These are phyloP conservation scores for Arthrobotrys conoides DNA, from an alignment of 2,329 filamentous ascomycete genomes.

Conservation along the genomic window DNA sequence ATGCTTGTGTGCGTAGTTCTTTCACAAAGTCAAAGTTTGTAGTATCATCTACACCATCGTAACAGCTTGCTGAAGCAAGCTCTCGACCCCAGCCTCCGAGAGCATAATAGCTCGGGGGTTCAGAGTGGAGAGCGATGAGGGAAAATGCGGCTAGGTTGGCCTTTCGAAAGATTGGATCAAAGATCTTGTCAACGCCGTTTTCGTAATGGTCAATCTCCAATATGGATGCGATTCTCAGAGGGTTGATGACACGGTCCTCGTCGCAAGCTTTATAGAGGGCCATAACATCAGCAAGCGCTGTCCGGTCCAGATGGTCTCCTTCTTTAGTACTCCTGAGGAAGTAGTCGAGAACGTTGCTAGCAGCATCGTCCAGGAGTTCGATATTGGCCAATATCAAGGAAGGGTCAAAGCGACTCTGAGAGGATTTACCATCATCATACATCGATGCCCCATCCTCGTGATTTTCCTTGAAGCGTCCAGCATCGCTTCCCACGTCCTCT, in stretches of 20 bases:
- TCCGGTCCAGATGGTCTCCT: neutral
- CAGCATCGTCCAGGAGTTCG: neutral
- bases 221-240: neutral
- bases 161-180: conserved; percentile 40
- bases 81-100: conserved; percentile 9
- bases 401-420: neutral
- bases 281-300: conserved; percentile 4
- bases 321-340: neutral
- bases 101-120: neutral
- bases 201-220: conserved; percentile 7
- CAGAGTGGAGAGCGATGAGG: neutral
- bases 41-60: neutral
- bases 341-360: neutral
- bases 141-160: conserved; percentile 41
- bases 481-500: neutral
- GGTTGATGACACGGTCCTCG: conserved; percentile 25
- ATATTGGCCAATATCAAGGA: conserved; percentile 6
- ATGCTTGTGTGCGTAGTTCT: conserved; percentile 41
- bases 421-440: neutral
- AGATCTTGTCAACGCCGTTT: neutral
- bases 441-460: neutral
- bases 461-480: neutral
- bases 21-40: conserved; percentile 17
- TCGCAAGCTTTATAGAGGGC: neutral
- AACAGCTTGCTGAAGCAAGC: neutral